Conservation (phyloP, 805 yeast genomes). For the Wickerhamiella kazuoi region DNA sequence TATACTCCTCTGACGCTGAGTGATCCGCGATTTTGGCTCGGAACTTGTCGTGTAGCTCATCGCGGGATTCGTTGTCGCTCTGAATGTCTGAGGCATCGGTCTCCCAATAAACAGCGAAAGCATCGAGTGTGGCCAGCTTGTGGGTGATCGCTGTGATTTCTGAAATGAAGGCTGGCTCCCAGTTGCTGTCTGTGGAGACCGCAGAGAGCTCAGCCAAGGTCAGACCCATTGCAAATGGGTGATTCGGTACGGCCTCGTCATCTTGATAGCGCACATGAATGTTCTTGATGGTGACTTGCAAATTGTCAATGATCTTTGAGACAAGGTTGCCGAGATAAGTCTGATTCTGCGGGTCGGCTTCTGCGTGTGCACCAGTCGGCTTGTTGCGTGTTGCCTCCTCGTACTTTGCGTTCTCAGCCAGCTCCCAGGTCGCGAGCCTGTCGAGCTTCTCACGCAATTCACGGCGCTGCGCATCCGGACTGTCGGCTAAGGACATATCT, state of each 20-base stretch:
- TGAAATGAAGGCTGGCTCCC: constrained; percentile 76
- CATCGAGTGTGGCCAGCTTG: constrained; percentile 57
- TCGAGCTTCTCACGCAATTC: constrained; percentile 50
- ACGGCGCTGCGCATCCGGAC: constrained; percentile 39
- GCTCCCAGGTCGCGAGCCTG: constrained; percentile 46
- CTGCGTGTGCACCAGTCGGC: constrained; percentile 2
- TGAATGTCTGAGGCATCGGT: constrained; percentile 39
- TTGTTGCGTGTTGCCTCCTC: constrained; percentile 17
- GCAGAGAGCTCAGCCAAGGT: constrained; percentile 79
- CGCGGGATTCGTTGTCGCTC: constrained; percentile 22
- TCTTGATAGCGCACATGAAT: constrained; percentile 92
- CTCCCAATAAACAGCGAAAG: constrained; percentile 71
- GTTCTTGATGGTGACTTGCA: constrained; percentile 77
- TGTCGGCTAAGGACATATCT: constrained; percentile 40
- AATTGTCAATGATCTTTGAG: constrained; percentile 79
- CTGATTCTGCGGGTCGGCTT: constrained; percentile 36
- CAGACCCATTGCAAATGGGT: constrained; percentile 68
- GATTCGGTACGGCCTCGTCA: constrained; percentile 44
- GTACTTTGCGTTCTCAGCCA: constrained; percentile 14
- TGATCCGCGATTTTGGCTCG: constrained; percentile 12
- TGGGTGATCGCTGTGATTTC: constrained; percentile 48
- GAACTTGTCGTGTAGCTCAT: constrained; percentile 24
- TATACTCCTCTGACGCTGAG: constrained; percentile 19
- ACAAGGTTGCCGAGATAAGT: constrained; percentile 72
- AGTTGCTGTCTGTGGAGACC: constrained; percentile 65